phyloP scores from a whole-genome alignment of 495 filamentous ascomycete genomes.

The Eremomyces bilateralis region DNA sequence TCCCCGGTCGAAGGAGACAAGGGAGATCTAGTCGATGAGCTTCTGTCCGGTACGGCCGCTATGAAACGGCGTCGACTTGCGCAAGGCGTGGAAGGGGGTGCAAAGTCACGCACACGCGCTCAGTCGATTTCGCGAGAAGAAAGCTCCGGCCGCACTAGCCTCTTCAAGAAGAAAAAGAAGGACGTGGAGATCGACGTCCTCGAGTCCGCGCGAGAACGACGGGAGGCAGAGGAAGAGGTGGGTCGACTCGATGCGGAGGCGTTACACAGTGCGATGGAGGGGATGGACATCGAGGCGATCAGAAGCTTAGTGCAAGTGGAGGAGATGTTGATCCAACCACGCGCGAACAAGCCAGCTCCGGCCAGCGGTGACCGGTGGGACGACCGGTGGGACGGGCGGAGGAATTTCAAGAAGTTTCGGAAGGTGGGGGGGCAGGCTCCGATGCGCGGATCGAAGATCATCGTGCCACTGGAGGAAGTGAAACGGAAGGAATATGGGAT shows the following conservation, averaged over 20 bases:
- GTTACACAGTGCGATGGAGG: conserved; percentile 28
- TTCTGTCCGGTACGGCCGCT: conserved; percentile 49
- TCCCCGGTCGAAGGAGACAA: conserved; percentile 20
- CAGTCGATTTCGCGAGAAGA: conserved; percentile 18
- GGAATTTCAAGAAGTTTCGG: conserved; percentile 88
- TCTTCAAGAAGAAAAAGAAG: conserved; percentile 3
- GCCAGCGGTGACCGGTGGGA: conserved; percentile 55
- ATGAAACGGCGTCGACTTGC: conserved; percentile 47
- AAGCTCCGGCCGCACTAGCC: conserved; percentile 3
- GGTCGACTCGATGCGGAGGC: conserved; percentile 36
- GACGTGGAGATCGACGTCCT: conserved; percentile 39
- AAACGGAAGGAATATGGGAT: conserved; percentile 61
- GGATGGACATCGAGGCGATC: conserved; percentile 46
- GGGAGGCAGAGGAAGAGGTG: conserved; percentile 46
- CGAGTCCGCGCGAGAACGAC: conserved; percentile 40
- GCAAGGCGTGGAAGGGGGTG: background rate
- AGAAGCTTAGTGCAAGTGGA: conserved; percentile 60
- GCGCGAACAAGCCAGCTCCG: conserved; percentile 12
- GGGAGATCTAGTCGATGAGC: conserved; percentile 34
- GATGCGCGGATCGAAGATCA: conserved; percentile 26
- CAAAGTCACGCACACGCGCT: background rate
- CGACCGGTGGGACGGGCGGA: conserved; percentile 79
- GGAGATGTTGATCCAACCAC: conserved; percentile 29
- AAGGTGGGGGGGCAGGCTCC: conserved; percentile 28
- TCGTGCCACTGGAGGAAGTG: conserved; percentile 62